These are phyloP conservation scores for Penicillium hordei DNA, from an alignment of 2,329 filamentous ascomycete genomes.

Conservation along the genomic window DNA sequence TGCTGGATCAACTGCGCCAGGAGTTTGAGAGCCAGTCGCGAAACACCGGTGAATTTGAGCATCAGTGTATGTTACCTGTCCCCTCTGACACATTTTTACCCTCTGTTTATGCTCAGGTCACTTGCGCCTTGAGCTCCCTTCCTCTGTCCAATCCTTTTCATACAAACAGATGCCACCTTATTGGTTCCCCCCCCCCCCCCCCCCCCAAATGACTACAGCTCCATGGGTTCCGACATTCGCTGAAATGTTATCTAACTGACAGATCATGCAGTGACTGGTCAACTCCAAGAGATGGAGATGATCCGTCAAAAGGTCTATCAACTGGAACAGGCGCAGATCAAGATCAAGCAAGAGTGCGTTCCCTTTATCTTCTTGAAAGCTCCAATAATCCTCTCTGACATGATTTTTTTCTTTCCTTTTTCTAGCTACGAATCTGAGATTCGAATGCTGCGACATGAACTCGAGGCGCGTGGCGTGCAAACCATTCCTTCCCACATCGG, in stretches of 20 bases:
- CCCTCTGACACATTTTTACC: background rate
- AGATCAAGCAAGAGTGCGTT: conserved; percentile 86
- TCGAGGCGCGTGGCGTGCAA: conserved; percentile 69
- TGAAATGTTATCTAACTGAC: conserved; percentile 31
- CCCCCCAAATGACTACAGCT: conserved; percentile 11
- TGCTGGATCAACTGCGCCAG: conserved; percentile 83
- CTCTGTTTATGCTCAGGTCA: background rate
- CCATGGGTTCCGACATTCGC: conserved; percentile 18
- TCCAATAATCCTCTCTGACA: background rate
- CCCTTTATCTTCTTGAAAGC: background rate
- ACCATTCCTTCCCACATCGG: conserved; percentile 66
- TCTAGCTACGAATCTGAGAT: conserved; percentile 91
- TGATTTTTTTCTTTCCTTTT: conserved; percentile 18
- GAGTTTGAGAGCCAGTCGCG: conserved; percentile 87
- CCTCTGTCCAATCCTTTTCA: background rate
- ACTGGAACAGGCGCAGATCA: conserved; percentile 85
- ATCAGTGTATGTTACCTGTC: conserved; percentile 71
- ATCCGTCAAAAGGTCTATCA: conserved; percentile 90
- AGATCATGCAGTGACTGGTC: conserved; percentile 68
- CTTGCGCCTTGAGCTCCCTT: background rate
- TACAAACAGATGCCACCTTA: conserved; percentile 10
- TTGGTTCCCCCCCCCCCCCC: background rate
- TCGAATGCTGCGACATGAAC: conserved; percentile 77
- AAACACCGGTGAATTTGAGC: conserved; percentile 82
- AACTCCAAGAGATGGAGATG: conserved; percentile 93